phyloP scores from a whole-genome alignment of 2,329 filamentous ascomycete species.

The Berkeleyomyces basicola region DNA sequence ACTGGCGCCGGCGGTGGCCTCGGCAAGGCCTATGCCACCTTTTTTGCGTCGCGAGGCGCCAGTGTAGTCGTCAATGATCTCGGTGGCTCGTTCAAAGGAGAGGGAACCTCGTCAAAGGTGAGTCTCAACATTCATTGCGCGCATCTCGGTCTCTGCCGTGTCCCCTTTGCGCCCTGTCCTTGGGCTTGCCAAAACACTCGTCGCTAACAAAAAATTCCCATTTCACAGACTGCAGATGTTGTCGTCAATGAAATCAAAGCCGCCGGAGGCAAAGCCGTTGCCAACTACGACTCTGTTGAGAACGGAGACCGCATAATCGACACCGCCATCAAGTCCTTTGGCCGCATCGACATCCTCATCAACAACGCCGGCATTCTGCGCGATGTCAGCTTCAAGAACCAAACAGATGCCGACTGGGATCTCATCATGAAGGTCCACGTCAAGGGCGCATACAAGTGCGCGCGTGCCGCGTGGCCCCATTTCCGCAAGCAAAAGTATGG shows the following conservation, averaged over 20 bases:
- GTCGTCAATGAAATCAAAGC: constrained; percentile 72
- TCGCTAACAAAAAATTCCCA: background rate
- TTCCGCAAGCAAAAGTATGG: constrained; percentile 99
- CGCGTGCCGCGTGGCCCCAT: constrained; percentile 86
- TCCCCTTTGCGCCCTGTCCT: too few relatives aligned
- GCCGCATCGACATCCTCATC: constrained; percentile 84
- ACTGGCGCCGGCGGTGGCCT: constrained; percentile 68
- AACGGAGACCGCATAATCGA: constrained; percentile 89
- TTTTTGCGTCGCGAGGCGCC: constrained; percentile 82
- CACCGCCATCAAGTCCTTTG: constrained; percentile 63
- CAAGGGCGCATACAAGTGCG: constrained; percentile 86
- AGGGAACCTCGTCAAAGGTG: constrained; percentile 76
- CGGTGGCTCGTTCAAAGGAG: constrained; percentile 82
- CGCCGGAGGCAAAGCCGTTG: constrained; percentile 85
- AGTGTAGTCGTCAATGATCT: constrained; percentile 96
- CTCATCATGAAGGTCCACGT: constrained; percentile 86
- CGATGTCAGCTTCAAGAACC: constrained; percentile 96
- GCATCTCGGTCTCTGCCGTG: too few relatives aligned
- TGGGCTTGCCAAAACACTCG: background rate
- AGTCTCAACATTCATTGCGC: constrained; percentile 15
- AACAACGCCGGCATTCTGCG: constrained; percentile 96
- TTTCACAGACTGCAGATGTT: constrained; percentile 54
- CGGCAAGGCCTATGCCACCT: constrained; percentile 68
- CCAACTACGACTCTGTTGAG: constrained; percentile 93
- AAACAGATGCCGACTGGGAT: constrained; percentile 95